These are phyloP conservation scores for Oryza brachyantha DNA, from an alignment of 176 grass and related monocot genomes.

Conservation along the genomic window DNA sequence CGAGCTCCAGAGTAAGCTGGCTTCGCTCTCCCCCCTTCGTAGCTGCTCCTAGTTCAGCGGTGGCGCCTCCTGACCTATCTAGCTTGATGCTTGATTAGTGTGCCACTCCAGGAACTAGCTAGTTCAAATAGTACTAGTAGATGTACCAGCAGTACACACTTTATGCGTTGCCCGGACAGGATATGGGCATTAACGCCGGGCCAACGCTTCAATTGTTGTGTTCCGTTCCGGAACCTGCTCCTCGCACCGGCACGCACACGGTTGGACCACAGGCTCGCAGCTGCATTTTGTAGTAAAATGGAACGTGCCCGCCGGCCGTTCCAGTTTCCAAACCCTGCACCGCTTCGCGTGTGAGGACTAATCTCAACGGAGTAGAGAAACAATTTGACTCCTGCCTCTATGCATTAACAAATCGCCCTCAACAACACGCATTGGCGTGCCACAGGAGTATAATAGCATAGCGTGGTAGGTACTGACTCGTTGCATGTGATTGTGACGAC, in stretches of 20 bases:
- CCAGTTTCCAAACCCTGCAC: not conserved
- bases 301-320: too few relatives aligned
- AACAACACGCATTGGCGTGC: not conserved
- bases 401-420: not conserved
- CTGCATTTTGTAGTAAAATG: not conserved
- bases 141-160: not conserved
- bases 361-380: not conserved
- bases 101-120: not conserved
- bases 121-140: not conserved
- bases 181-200: not conserved
- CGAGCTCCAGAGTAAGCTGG: slow-evolving; percentile 19
- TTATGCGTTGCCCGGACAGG: not conserved
- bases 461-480: not conserved
- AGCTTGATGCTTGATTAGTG: slow-evolving; percentile 3
- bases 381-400: slow-evolving; percentile 4
- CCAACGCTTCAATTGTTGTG: not conserved
- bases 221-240: not conserved
- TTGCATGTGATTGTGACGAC: slow-evolving; percentile 26
- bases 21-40: too few relatives aligned
- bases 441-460: not conserved
- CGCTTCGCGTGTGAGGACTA: not conserved
- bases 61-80: not conserved
- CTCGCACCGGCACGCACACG: not conserved
- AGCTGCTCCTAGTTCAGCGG: not conserved
- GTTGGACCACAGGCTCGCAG: not conserved